A percentile compares a stretch with the other conserved stretches of the same genome.
These are phyloP conservation scores for Metschnikowia noctiluminum DNA, from an alignment of 805 yeast genomes.

Conservation along the genomic window DNA sequence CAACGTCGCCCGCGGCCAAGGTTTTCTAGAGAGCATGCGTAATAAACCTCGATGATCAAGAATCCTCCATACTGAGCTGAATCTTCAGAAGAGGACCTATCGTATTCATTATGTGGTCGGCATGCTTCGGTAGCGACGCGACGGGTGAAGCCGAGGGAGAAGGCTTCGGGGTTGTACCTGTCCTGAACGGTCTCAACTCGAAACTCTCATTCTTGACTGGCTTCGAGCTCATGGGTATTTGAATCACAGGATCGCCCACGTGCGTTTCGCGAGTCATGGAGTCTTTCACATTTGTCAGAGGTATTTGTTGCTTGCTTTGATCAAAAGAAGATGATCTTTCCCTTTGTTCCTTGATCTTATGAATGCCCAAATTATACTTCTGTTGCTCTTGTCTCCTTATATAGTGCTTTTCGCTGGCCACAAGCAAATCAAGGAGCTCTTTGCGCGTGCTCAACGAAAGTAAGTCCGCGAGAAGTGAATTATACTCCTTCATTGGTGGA, in stretches of 20 bases:
- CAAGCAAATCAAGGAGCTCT: constrained; percentile 6
- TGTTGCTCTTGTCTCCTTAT: constrained; percentile 31
- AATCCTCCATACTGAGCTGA: not conserved
- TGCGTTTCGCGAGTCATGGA: not conserved
- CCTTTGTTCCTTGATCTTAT: constrained; percentile 13
- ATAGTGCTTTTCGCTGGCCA: constrained; percentile 11
- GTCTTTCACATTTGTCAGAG: not conserved
- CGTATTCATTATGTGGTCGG: not conserved
- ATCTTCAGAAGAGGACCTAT: not conserved
- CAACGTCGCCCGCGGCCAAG: constrained; percentile 26
- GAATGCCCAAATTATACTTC: constrained; percentile 22
- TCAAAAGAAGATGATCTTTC: constrained; percentile 2
- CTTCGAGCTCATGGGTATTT: not conserved
- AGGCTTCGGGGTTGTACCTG: constrained; percentile 38
- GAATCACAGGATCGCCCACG: not conserved
- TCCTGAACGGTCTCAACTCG: constrained; percentile 40
- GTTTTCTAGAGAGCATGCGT: constrained; percentile 6
- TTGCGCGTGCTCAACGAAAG: constrained; percentile 23
- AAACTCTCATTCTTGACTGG: constrained; percentile 26
- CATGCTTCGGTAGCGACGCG: not conserved
- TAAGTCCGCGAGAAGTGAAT: constrained; percentile 26
- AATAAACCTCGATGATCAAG: not conserved
- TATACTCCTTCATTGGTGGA: constrained; percentile 34
- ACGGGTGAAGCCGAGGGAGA: constrained; percentile 39
- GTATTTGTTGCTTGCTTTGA: not conserved